A percentile compares a stretch with the other conserved stretches of the same genome.
These are phyloP conservation scores for Stachybotrys elegans DNA, from an alignment of 2,329 filamentous ascomycete species.

Conservation along the genomic window DNA sequence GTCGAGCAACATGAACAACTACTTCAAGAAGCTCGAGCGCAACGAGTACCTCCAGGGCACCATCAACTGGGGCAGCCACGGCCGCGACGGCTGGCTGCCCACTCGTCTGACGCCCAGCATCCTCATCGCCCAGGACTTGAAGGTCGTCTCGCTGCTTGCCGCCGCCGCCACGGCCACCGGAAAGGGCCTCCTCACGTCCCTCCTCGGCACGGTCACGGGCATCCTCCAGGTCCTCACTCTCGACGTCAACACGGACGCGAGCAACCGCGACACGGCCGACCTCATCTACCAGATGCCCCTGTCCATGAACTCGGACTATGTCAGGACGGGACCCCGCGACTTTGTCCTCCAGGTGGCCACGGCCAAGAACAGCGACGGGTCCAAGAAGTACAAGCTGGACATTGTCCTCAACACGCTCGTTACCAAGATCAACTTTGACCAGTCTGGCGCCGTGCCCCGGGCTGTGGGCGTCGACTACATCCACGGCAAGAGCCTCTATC, in stretches of 20 bases:
- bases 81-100: conserved; percentile 34
- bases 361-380: conserved; percentile 16
- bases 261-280: conserved; percentile 9
- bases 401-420: conserved; percentile 21
- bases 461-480: conserved; percentile 28
- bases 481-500: conserved; percentile 16
- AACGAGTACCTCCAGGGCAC: conserved; percentile 34
- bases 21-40: conserved; percentile 37
- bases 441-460: conserved; percentile 18
- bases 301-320: conserved; percentile 41
- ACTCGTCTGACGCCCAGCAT: conserved; percentile 13
- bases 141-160: conserved; percentile 20
- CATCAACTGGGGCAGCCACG: conserved; percentile 36
- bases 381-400: conserved; percentile 20
- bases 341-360: conserved; percentile 38
- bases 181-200: conserved; percentile 10
- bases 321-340: conserved; percentile 50
- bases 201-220: conserved; percentile 15
- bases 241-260: conserved; percentile 19
- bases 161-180: conserved; percentile 21
- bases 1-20: conserved; percentile 32
- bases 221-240: conserved; percentile 19
- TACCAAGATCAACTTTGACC: conserved; percentile 32
- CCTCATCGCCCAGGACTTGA: conserved; percentile 21
- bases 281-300: conserved; percentile 56